Conservation (phyloP, 1,139 yeast genomes). For the Saccharomyces pastorianus region DNA sequence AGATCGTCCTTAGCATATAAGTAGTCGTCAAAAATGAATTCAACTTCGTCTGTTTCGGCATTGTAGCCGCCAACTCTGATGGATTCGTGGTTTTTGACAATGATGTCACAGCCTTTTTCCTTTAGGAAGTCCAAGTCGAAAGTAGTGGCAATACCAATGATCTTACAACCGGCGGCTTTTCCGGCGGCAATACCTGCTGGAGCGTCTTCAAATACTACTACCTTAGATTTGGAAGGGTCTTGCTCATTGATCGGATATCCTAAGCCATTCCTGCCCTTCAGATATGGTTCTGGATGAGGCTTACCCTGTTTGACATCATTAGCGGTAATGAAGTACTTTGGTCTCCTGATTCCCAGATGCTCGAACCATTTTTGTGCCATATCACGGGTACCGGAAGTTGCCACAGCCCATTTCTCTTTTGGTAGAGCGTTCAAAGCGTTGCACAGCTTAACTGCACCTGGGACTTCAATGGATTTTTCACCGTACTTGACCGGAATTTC, state of each 20-base stretch:
- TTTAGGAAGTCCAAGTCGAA: constrained; percentile 62
- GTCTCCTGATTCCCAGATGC: constrained; percentile 52
- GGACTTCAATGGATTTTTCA: constrained; percentile 60
- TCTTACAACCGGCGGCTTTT: constrained; percentile 74
- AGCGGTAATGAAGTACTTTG: constrained; percentile 71
- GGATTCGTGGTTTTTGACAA: constrained; percentile 58
- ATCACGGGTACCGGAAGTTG: constrained; percentile 71
- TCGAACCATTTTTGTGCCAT: constrained; percentile 76
- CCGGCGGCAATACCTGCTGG: constrained; percentile 86
- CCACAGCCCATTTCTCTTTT: constrained; percentile 67
- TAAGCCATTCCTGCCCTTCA: constrained; percentile 52
- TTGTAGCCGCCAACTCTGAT: constrained; percentile 36
- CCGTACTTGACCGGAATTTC: constrained; percentile 67
- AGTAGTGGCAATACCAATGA: constrained; percentile 77
- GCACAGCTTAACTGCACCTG: constrained; percentile 61
- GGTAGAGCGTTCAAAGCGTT: constrained; percentile 31
- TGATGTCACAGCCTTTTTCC: constrained; percentile 72
- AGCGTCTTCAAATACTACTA: constrained; percentile 74
- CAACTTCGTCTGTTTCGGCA: constrained; percentile 31
- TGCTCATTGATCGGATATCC: constrained; percentile 40
- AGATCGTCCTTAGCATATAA: constrained; percentile 32
- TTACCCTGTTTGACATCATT: constrained; percentile 70
- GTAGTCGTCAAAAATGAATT: constrained; percentile 32
- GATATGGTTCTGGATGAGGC: constrained; percentile 81
- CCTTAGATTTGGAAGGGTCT: constrained; percentile 35